These are phyloP conservation scores for Aspergillus thermomutatus DNA, from an alignment of 2,329 filamentous ascomycete species.

Conservation along the genomic window DNA sequence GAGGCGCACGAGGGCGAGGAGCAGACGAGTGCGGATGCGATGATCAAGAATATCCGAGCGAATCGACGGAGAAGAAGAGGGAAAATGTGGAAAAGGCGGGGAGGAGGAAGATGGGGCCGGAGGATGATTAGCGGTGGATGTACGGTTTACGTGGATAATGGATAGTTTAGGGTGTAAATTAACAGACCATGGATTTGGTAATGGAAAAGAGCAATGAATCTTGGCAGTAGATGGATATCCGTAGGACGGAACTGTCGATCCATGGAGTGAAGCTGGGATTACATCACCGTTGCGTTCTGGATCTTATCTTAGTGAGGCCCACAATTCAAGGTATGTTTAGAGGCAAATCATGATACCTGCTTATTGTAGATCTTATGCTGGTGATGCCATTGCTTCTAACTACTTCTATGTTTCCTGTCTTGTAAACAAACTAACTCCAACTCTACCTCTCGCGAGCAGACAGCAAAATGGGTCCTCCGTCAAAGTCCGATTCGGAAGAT, in stretches of 20 bases:
- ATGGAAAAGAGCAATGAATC: too few relatives aligned
- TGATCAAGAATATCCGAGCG: constrained; percentile 6
- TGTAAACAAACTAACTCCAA: not conserved
- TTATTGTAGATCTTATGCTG: not conserved
- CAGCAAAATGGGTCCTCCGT: not conserved
- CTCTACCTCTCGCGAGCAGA: too few relatives aligned
- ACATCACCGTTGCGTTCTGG: not conserved
- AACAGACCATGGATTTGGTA: too few relatives aligned
- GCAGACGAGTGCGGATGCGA: constrained; percentile 3
- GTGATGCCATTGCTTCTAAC: not conserved
- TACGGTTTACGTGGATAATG: too few relatives aligned
- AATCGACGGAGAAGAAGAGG: constrained; percentile 2
- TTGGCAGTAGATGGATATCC: too few relatives aligned
- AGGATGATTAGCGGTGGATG: constrained; percentile 3
- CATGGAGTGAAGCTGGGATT: not conserved
- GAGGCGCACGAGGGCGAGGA: constrained; percentile 8
- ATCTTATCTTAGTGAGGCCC: too few relatives aligned
- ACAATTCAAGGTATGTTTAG: too few relatives aligned
- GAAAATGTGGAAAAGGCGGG: constrained; percentile 5
- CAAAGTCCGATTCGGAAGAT: not conserved
- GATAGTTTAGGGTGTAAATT: too few relatives aligned
- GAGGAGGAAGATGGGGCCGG: constrained; percentile 2
- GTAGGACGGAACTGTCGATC: too few relatives aligned
- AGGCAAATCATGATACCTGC: not conserved
- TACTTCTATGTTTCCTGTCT: not conserved